Evolutionary conservation across 2,329 filamentous ascomycete genomes (phyloP).

Genomic region (Fusarium vanettenii): DNA sequence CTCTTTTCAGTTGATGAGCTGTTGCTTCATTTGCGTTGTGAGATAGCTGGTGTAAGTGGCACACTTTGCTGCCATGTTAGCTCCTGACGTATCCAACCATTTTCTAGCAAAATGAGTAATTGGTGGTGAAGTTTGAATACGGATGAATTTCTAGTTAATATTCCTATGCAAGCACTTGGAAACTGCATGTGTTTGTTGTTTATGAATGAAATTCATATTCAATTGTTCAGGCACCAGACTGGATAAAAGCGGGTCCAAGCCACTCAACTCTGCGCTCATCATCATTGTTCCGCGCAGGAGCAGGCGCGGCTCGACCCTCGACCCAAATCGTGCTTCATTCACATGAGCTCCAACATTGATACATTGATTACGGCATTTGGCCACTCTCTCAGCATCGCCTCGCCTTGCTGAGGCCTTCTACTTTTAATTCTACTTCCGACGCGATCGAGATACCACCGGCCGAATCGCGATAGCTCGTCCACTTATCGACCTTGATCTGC

Average conservation of each 20-base stretch:
- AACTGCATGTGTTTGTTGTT: background rate
- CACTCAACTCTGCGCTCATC: background rate
- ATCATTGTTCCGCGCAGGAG: conserved; percentile 13
- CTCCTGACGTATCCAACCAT: background rate
- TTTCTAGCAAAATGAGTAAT: background rate
- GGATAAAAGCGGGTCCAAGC: conserved; percentile 23
- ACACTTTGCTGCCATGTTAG: background rate
- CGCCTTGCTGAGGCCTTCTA: background rate
- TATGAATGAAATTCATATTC: background rate
- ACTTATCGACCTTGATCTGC: background rate
- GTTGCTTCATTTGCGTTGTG: background rate
- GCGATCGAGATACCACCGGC: background rate
- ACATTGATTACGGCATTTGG: background rate
- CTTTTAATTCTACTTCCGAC: background rate
- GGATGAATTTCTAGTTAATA: background rate
- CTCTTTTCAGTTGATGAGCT: background rate
- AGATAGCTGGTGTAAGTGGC: background rate
- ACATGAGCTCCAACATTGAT: conserved; percentile 1
- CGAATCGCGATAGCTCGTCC: background rate
- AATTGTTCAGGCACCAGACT: background rate
- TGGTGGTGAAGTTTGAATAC: background rate
- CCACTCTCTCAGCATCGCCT: background rate
- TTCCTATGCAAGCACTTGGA: background rate
- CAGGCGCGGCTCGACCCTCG: conserved; percentile 5
- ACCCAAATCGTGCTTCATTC: background rate